Base-by-base conservation (phyloP, 1,284 basidiomycete species). In the Puccinia triticina region DNA sequence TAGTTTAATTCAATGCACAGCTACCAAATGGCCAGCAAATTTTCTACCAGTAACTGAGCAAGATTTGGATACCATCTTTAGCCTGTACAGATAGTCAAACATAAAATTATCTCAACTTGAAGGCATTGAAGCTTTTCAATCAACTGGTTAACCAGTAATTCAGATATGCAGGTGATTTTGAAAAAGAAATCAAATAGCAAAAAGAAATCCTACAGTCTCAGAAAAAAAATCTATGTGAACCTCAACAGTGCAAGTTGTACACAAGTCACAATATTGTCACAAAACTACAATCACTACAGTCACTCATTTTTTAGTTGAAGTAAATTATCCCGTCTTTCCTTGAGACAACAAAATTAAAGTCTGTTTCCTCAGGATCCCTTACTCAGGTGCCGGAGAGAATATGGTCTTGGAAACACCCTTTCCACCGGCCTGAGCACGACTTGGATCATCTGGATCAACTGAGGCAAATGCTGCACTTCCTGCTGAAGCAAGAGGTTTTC, bases 361-460 rank as follows among this genome's bases (percentile, higher is more conserved):
- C 23, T 72, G 29, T 10, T 7, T 29, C 14, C 29, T 59, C 16
- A 18, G 43, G 43, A 18, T 26, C 12, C 23, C 46, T 48, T 12
- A 69, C 46, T 46, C 40, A 55, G 71, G 71, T 37, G 71, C 71
- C 53, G 71, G 71, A n/a, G 34, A 55, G 34, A 73, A 73, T 73
- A 26, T 40, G 2, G 71, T 73, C 18, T 23, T 57, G 23, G 71
- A 32, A n/a, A 29, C n/a, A 73, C 29, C 71, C 55, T 21, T 40
- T 7, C 66, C 43, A 29, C n/a, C 50, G n/a, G 71, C 71, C 37
- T 40, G 55, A n/a, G 71, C 71, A 23, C 53, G 48, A 50, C 53
- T n/a, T 18, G 71, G 50, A 73, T 73, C 53, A 23, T 73, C 71
- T 57, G 71, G 71, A 73, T 73, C 71, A 57, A 73, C 71, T 14